phyloP scores from a whole-genome alignment of 2,329 filamentous ascomycete genomes.

The Fusarium clavum region DNA sequence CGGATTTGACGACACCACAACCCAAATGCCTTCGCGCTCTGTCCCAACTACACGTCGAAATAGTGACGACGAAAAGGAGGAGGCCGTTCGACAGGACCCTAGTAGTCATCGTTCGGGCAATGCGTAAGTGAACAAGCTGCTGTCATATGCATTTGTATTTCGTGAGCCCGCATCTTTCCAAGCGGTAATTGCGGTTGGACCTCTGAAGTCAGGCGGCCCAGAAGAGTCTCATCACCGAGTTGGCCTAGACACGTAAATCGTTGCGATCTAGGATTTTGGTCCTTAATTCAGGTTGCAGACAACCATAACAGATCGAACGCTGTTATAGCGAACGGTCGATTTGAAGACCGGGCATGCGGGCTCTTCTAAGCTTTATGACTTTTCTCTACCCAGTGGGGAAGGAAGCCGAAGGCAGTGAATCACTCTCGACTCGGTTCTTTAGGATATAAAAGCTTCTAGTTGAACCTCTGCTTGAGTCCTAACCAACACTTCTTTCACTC shows the following conservation, averaged over 20 bases:
- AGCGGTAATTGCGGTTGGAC: slow-evolving; percentile 15
- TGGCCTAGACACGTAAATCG: not conserved
- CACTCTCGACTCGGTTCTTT: slow-evolving; percentile 9
- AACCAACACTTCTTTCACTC: slow-evolving; percentile 1
- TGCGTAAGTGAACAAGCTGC: slow-evolving; percentile 71
- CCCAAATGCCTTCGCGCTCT: slow-evolving; percentile 81
- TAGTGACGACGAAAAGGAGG: slow-evolving; percentile 90
- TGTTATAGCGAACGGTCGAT: not conserved
- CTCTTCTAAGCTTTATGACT: not conserved
- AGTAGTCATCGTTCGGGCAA: slow-evolving; percentile 79
- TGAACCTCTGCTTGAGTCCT: not conserved
- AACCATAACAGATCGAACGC: not conserved
- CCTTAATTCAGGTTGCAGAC: not conserved
- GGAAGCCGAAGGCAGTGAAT: slow-evolving; percentile 20
- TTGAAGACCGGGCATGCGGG: not conserved
- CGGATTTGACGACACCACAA: slow-evolving; percentile 65
- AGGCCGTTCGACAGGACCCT: slow-evolving; percentile 75
- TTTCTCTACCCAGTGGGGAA: slow-evolving; percentile 19
- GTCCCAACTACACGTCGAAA: slow-evolving; percentile 88
- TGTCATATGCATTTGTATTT: not conserved
- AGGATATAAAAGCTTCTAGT: slow-evolving; percentile 30
- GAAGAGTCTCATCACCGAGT: not conserved
- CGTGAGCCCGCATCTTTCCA: slow-evolving; percentile 6
- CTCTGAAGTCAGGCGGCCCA: not conserved
- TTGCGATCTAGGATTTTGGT: not conserved